Evolutionary conservation across 768 basidiomycete genomes (phyloP), one percentile per base, ranked within the genome.

Genomic region (Sarcodon sp.): DNA sequence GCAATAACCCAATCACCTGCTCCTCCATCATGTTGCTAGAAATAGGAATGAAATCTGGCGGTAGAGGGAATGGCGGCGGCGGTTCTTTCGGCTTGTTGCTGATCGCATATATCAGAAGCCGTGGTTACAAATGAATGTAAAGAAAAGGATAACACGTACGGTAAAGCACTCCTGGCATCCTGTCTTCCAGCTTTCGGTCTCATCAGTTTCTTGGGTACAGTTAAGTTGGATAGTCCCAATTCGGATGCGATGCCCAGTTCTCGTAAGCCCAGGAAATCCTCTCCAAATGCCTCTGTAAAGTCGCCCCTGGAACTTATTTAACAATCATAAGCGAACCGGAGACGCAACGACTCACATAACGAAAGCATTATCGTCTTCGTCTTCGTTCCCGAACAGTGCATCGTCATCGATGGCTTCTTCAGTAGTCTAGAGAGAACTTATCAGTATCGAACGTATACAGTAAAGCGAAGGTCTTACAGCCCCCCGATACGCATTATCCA

Each of bases 211-310:
- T 81, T 83, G 8, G 93, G 93, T 34, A 94, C 75, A 13, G 72
- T 75, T 47, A 97, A 72, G 54, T 75, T 83, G 12, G 82, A 75
- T 51, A 94, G 67, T 11, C 87, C 88, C 45, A 86, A 72, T 58
- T 96, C 93, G 38, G 75, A 76, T 16, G 89, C 91, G 45, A 96
- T 88, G 32, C 92, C 93, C 39, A 91, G 67, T 58, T 87, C 90
- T 45, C 79, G 76, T 27, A 97, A 71, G 9, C 93, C 93, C 10
- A 97, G 75, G 66, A 93, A 94, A 62, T 98, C 93, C 56, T 92
- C 91, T 33, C 91, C 92, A 12, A 93, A 73, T 12, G 80, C 71
- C 45, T 90, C 87, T 0, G 88, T 83, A 61, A 94, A 91, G 57
- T 87, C 84, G 46, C 91, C 91, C 58, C 83, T 86, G 57, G 1